Conservation (phyloP, 352 stramenopile species). For the Pythium dissimile region DNA sequence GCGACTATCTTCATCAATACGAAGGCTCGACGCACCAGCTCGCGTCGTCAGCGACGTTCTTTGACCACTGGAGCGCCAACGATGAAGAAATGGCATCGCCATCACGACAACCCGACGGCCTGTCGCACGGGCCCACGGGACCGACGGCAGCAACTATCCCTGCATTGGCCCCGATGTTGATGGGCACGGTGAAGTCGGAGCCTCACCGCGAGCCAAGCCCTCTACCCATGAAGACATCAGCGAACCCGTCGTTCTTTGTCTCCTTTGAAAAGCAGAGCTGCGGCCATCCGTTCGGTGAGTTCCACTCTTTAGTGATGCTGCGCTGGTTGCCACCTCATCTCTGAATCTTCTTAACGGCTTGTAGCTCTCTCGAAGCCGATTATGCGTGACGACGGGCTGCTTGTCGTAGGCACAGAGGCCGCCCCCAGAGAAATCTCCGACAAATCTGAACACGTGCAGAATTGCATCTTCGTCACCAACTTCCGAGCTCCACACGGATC, state of each 20-base stretch:
- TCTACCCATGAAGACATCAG: no score
- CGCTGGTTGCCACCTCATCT: background rate
- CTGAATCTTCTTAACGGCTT: slow-evolving; percentile 9
- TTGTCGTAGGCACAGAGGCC: slow-evolving; percentile 68
- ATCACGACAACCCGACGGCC: background rate
- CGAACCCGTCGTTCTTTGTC: background rate
- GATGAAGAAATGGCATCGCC: slow-evolving; percentile 26
- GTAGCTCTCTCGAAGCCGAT: slow-evolving; percentile 75
- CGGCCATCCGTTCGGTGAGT: slow-evolving; percentile 20
- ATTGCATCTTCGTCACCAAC: slow-evolving; percentile 67
- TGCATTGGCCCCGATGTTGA: no score
- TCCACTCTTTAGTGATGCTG: background rate
- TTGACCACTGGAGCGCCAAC: slow-evolving; percentile 36
- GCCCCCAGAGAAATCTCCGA: background rate
- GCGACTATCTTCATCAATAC: no score
- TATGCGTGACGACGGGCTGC: slow-evolving; percentile 62
- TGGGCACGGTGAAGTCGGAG: no score
- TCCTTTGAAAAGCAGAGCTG: slow-evolving; percentile 9
- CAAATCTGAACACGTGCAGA: slow-evolving; percentile 3
- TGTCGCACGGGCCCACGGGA: background rate
- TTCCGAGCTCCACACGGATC: slow-evolving; percentile 25
- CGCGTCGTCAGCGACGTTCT: slow-evolving; percentile 19
- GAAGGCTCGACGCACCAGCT: slow-evolving; percentile 1
- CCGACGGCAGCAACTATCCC: no score
- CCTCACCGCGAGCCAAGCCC: no score